A percentile compares a stretch with the other conserved stretches of the same genome.
Conservation (phyloP, 176 grass and related monocot species). For the Musa troglodytarum region DNA sequence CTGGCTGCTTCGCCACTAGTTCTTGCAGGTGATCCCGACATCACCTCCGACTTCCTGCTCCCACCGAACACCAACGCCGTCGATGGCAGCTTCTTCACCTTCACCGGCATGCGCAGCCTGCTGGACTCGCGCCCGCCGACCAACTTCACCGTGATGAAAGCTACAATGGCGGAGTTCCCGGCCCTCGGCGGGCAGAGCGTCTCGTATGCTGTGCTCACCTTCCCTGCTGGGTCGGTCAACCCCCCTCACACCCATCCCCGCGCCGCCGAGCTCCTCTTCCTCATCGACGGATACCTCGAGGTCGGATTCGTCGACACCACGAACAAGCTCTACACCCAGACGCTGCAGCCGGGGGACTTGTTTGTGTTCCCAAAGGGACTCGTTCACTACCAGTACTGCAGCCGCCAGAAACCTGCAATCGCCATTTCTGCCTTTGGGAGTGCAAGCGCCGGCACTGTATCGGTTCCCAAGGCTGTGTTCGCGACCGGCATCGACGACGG, state of each 20-base stretch:
- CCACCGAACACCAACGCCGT: neutral
- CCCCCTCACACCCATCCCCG: neutral
- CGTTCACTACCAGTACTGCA: neutral
- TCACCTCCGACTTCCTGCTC: neutral
- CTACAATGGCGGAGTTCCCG: neutral
- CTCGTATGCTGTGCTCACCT: neutral
- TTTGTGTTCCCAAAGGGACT: conserved; percentile 6
- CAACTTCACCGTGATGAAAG: neutral
- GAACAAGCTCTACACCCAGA: conserved; percentile 1
- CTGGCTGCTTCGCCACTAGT: neutral
- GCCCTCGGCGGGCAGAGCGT: neutral
- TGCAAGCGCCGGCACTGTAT: neutral
- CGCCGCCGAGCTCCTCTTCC: neutral
- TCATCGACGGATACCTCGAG: neutral
- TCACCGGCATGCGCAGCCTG: neutral
- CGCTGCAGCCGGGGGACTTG: neutral
- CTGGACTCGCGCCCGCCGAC: neutral
- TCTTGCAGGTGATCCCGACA: neutral
- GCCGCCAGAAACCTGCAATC: neutral
- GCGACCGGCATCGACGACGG: neutral
- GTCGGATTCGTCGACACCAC: conserved; percentile 1
- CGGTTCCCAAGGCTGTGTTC: neutral
- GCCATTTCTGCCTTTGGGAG: conserved; percentile 4
- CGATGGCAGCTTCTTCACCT: neutral
- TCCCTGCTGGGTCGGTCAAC: neutral